Evolutionary conservation across 2,329 filamentous ascomycete species (phyloP), one percentile per base, ranked within the genome.

Genomic region (Trichothecium roseum): DNA sequence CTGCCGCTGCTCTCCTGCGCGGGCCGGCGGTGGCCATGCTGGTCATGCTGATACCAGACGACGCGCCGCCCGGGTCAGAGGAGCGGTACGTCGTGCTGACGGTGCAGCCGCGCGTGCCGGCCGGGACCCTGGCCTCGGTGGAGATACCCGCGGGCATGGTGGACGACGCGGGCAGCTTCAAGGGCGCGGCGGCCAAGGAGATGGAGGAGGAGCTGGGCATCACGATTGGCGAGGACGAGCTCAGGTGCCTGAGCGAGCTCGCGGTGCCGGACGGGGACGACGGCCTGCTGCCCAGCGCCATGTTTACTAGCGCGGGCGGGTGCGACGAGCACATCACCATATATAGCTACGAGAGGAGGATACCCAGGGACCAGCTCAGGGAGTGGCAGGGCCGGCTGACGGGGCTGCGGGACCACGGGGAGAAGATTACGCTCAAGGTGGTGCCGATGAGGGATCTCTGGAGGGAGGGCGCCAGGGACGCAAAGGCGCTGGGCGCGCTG

Each of bases 11-110:
- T 0, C 71, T 80, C 40, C 60, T 80, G 3, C 66, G 75, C 27
- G 75, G 75, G 0, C 66, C 72, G n/a, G 70, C 66, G 46, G 74
- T 79, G 30, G 74, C 64, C 17, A 72, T 79, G 66, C 63, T 79
- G 8, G 62, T 75, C 18, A 63, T 74, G 46, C 60, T 74, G 7
- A 45, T 71, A 7, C 72, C 72, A 0, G 66, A 74, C 33, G 71
- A 76, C 46, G 53, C 45, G 2, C 34, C 49, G 5, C 37, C 42
- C 13, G 50, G 45, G 2, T 56, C 49, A 1, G 51, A 63, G 3
- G 40, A 78, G 54, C 64, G 70, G 36, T 68, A 74, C 48, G 73
- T 68, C 7, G 54, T 79, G 2, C 50, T 80, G 35, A 78, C 74
- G 0, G 65, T 78, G 18, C 74, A 78, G 52, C 69, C 74, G 16